Conservation (phyloP, 768 basidiomycete genomes). For the Russula virescens region DNA sequence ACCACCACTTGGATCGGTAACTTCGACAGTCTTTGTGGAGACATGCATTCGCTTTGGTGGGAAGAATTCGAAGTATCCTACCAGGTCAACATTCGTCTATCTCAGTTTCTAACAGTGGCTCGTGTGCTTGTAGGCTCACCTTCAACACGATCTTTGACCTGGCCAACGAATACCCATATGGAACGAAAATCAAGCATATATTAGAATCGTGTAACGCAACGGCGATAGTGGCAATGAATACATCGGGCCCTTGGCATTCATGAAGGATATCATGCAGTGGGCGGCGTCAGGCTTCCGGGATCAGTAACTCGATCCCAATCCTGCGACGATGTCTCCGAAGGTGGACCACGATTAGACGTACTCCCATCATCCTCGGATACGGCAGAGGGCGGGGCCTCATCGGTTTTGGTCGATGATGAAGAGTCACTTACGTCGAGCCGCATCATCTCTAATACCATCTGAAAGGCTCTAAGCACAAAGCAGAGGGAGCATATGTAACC, state of each 20-base stretch:
- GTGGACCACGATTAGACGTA: conserved; percentile 59
- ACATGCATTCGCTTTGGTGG: conserved; percentile 71
- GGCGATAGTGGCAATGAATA: conserved; percentile 25
- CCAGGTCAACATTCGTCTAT: conserved; percentile 24
- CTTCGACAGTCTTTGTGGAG: conserved; percentile 40
- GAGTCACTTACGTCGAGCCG: conserved; percentile 81
- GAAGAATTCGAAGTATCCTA: conserved; percentile 75
- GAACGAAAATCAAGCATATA: conserved; percentile 43
- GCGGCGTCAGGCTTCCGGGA: conserved; percentile 52
- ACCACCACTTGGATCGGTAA: conserved; percentile 28
- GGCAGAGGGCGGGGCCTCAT: conserved; percentile 30
- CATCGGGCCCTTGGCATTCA: conserved; percentile 18
- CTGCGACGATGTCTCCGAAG: conserved; percentile 83
- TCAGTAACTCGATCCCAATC: conserved; percentile 89
- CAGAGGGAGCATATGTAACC: not conserved
- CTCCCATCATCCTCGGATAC: conserved; percentile 47
- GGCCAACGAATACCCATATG: conserved; percentile 24
- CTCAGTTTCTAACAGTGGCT: conserved; percentile 25
- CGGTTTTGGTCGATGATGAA: conserved; percentile 36
- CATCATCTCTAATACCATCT: conserved; percentile 79
- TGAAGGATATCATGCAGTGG: conserved; percentile 30
- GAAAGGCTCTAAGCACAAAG: conserved; percentile 7
- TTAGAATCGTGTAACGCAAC: conserved; percentile 44
- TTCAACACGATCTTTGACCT: conserved; percentile 67
- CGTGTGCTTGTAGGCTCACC: conserved; percentile 49